These are phyloP conservation scores for Moesziomyces globuligerus DNA, from an alignment of 1,284 basidiomycete genomes.

Conservation along the genomic window DNA sequence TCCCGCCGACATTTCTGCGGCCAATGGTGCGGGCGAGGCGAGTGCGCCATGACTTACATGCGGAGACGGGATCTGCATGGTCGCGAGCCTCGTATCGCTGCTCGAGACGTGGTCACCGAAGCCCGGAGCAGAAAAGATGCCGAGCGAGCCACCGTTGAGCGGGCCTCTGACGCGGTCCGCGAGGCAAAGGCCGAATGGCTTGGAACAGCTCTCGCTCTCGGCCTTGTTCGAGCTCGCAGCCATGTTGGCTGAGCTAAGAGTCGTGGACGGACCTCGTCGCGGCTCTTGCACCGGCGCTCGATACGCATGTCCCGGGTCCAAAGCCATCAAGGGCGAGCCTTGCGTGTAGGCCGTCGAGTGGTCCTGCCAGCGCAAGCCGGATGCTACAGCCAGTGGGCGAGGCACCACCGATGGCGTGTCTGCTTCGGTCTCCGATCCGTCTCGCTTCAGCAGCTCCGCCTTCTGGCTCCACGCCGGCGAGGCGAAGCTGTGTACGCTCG, in stretches of 20 bases:
- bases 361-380: conserved; percentile 16
- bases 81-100: background rate
- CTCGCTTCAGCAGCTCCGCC: conserved; percentile 25
- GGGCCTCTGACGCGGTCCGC: too few relatives aligned
- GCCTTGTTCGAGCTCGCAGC: background rate
- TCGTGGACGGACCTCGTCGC: conserved; percentile 16
- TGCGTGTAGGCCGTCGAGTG: conserved; percentile 4
- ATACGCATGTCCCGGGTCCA: conserved; percentile 1
- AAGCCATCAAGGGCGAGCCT: conserved; percentile 10
- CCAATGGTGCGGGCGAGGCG: background rate
- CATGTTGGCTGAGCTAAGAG: conserved; percentile 1
- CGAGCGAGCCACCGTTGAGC: background rate
- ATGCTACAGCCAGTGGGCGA: conserved; percentile 19
- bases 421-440: conserved; percentile 4
- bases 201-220: too few relatives aligned
- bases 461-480: conserved; percentile 41
- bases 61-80: conserved; percentile 6
- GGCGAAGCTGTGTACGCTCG: conserved; percentile 22
- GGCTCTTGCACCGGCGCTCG: conserved; percentile 15
- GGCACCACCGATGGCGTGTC: conserved; percentile 13
- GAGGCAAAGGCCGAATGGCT: too few relatives aligned
- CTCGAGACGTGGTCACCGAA: background rate
- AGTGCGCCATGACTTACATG: conserved; percentile 1
- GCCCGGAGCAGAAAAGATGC: conserved; percentile 3
- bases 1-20: background rate